A percentile compares a stretch with the other conserved stretches of the same genome.
These are phyloP conservation scores for Hydrangea macrophylla DNA, from an alignment of 148 eudicot genomes.

Conservation along the genomic window DNA sequence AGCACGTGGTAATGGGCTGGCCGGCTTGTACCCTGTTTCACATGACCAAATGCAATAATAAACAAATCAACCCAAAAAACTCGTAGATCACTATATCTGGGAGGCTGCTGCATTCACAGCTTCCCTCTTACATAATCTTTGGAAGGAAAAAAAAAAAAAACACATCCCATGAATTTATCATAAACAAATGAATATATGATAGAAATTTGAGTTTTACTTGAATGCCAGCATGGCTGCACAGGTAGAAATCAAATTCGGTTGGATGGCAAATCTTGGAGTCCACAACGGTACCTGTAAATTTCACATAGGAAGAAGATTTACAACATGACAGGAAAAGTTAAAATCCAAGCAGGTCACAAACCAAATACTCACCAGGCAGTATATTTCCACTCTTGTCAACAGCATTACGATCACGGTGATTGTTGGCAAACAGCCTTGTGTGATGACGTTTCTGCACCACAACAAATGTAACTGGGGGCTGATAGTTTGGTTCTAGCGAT, in stretches of 20 bases:
- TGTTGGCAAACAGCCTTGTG: conserved; percentile 76
- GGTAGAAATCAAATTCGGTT: conserved; percentile 90
- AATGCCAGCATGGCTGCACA: conserved; percentile 97
- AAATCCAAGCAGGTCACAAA: neutral
- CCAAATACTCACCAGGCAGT: conserved; percentile 51
- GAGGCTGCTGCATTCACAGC: too few relatives aligned
- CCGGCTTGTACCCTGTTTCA: conserved; percentile 65
- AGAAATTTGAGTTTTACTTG: conserved; percentile 40
- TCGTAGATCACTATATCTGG: neutral
- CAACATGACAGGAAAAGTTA: neutral
- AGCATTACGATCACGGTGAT: conserved; percentile 51
- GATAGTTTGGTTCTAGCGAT: conserved; percentile 82
- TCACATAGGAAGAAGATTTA: neutral
- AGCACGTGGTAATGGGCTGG: conserved; percentile 82
- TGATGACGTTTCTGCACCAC: conserved; percentile 94
- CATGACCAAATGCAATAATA: neutral
- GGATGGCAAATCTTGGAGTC: conserved; percentile 96
- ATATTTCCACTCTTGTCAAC: conserved; percentile 73
- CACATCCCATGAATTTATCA: neutral
- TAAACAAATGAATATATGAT: neutral
- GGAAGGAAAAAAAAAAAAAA: too few relatives aligned
- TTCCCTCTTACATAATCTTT: too few relatives aligned
- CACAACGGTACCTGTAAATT: conserved; percentile 76
- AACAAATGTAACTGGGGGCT: conserved; percentile 89
- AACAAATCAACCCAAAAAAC: conserved; percentile 12